These are phyloP conservation scores for Saksenaea vasiformis DNA, from an alignment of 371 early-diverging fungal species.

Conservation along the genomic window DNA sequence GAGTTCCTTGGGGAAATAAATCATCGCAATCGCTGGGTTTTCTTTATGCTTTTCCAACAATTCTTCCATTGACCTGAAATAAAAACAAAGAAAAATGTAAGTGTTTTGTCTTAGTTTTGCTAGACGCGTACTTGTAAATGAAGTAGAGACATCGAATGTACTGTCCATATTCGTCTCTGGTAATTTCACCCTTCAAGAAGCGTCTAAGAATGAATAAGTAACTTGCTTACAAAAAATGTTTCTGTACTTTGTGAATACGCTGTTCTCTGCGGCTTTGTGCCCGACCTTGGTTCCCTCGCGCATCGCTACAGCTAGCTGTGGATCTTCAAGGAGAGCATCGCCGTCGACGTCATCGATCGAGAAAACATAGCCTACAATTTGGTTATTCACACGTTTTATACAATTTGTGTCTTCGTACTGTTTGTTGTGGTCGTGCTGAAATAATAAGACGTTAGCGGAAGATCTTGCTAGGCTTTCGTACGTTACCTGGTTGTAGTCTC, in stretches of 20 bases:
- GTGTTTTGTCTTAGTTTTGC: background rate
- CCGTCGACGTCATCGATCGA: background rate
- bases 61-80: constrained; percentile 48
- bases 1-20: constrained; percentile 61
- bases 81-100: background rate
- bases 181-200: constrained; percentile 51
- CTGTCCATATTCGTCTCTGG: constrained; percentile 46
- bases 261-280: constrained; percentile 61
- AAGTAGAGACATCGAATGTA: constrained; percentile 50
- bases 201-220: constrained; percentile 21
- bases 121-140: constrained; percentile 43
- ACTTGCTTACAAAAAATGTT: background rate
- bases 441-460: background rate
- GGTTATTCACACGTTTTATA: background rate
- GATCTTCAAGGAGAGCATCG: constrained; percentile 32
- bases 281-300: constrained; percentile 62
- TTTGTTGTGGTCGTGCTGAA: background rate
- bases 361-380: background rate
- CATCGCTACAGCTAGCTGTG: constrained; percentile 51
- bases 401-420: background rate
- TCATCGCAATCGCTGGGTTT: constrained; percentile 46
- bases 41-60: constrained; percentile 54
- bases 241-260: constrained; percentile 56
- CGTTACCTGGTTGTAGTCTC: background rate
- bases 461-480: background rate